Percentiles rank a stretch among this genome's conserved stretches.
Evolutionary conservation across 345 rosid genomes (phyloP).

Genomic region (Ceriops decandra): DNA sequence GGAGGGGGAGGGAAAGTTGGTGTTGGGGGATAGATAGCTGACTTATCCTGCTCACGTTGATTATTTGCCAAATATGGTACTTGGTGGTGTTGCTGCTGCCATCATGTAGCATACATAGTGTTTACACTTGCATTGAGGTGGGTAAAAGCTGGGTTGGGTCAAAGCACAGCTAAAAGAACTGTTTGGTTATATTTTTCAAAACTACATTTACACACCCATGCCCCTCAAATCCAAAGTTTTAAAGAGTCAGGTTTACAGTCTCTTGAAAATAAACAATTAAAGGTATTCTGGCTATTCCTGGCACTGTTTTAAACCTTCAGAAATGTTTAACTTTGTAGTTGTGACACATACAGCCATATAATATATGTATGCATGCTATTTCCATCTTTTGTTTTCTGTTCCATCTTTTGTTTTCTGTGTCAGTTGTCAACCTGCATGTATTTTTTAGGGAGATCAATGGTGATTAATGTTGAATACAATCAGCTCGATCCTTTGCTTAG

Average conservation of each 20-base stretch:
- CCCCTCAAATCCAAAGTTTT: too few species aligned
- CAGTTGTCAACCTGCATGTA: neutral
- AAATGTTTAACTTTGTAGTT: neutral
- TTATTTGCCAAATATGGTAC: neutral
- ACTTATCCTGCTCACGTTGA: too few species aligned
- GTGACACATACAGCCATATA: neutral
- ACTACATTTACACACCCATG: too few species aligned
- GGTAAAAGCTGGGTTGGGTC: too few species aligned
- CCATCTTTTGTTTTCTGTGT: neutral
- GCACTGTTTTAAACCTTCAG: neutral
- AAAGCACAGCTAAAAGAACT: too few species aligned
- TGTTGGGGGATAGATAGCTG: too few species aligned
- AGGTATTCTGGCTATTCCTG: neutral
- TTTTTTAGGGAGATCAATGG: conserved; percentile 83
- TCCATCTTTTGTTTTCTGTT: neutral
- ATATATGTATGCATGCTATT: neutral
- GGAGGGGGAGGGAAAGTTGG: too few species aligned
- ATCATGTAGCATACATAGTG: neutral
- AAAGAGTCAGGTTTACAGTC: too few species aligned
- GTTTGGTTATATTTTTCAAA: too few species aligned
- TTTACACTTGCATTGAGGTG: too few species aligned
- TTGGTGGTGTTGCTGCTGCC: conserved; percentile 3
- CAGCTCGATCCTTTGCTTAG: conserved; percentile 97
- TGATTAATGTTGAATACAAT: conserved; percentile 95
- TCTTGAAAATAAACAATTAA: neutral